A percentile compares a stretch with the other conserved stretches of the same genome.
Conservation (phyloP, 176 grass and related monocot species). For the barley (Hordeum vulgare) region MorexV3_pseudomolecules_assembly NC_058523.1:183019255-183019754, state of each 20-base stretch:
- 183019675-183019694: constrained; percentile 17
- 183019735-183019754: constrained; percentile 30
- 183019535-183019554: background rate
- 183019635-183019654: background rate
- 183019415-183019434: constrained; percentile 74
- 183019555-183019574: background rate
- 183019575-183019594: background rate
- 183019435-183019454: constrained; percentile 37
- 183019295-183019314: constrained; percentile 1
- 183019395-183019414: constrained; percentile 73
- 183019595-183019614: background rate
- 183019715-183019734: constrained; percentile 5
- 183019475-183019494: background rate
- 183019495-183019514: constrained; percentile 15
- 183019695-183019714: constrained; percentile 7
- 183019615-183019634: background rate
- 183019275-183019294: background rate
- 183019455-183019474: background rate
- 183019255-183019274: constrained; percentile 8
- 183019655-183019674: constrained; percentile 2
- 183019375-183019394: constrained; percentile 66
- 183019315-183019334: constrained; percentile 38
- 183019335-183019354: constrained; percentile 31
- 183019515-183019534: background rate
- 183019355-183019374: constrained; percentile 42